Percentiles rank a stretch among this genome's conserved stretches.
Evolutionary conservation across 805 yeast species (phyloP).

Genomic region (Schwanniomyces sp.): DNA sequence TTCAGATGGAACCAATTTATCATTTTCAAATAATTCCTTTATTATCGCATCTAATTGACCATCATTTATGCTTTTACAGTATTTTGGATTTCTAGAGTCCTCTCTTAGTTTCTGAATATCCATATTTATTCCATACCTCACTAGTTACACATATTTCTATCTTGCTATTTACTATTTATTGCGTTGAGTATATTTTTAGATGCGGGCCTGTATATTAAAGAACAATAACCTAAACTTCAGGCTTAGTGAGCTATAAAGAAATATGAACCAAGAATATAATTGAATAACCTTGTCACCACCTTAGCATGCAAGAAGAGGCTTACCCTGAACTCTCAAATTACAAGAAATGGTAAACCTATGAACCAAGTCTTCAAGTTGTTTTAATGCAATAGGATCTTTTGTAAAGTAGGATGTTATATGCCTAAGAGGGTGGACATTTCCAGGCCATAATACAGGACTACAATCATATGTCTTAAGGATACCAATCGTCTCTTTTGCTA

Average conservation of each 20-base stretch:
- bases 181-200: background rate
- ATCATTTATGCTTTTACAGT: constrained; percentile 19
- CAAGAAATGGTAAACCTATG: constrained; percentile 14
- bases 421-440: constrained; percentile 32
- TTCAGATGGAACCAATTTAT: background rate
- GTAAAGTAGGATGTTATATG: constrained; percentile 22
- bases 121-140: background rate
- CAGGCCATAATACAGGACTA: constrained; percentile 33
- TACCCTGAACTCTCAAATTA: constrained; percentile 7
- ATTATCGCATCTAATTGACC: constrained; percentile 68
- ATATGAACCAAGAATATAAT: no score
- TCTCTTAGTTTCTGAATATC: constrained; percentile 10
- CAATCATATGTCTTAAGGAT: constrained; percentile 37
- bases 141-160: background rate
- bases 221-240: background rate
- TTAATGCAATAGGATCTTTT: constrained; percentile 19
- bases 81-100: constrained; percentile 9
- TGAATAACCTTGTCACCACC: background rate
- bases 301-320: background rate
- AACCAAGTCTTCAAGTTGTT: constrained; percentile 18
- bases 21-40: background rate
- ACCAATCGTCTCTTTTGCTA: constrained; percentile 38
- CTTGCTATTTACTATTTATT: background rate
- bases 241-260: no score
- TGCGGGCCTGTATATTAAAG: background rate